Percentiles rank a stretch among this genome's conserved stretches.
These are phyloP conservation scores for Aureobasidium sp. DNA, from an alignment of 2,329 filamentous ascomycete genomes.

Conservation along the genomic window DNA sequence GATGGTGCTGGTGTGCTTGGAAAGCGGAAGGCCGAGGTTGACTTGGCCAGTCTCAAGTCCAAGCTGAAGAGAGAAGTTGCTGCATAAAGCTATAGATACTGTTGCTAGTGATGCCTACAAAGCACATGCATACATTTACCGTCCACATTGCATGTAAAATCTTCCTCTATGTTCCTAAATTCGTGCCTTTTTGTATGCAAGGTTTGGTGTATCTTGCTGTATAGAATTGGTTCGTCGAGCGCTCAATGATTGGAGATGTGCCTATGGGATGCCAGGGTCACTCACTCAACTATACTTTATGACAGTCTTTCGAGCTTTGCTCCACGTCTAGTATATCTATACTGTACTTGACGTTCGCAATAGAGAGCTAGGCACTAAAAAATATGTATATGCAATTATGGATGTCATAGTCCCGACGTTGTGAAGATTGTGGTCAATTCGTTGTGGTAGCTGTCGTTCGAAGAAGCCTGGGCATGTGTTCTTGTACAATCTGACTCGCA, in stretches of 20 bases:
- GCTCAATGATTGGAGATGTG: too few relatives aligned
- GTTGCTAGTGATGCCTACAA: not conserved
- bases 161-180: too few relatives aligned
- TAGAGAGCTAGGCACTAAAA: not conserved
- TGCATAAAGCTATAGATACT: not conserved
- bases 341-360: not conserved
- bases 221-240: too few relatives aligned
- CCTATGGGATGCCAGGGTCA: too few relatives aligned
- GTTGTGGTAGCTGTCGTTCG: not conserved
- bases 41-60: not conserved
- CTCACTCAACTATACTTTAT: too few relatives aligned
- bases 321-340: too few relatives aligned
- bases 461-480: too few relatives aligned
- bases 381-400: too few relatives aligned
- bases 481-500: too few relatives aligned
- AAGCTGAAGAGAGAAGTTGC: constrained; percentile 10
- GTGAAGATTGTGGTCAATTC: not conserved
- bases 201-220: too few relatives aligned
- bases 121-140: not conserved
- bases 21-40: constrained; percentile 26
- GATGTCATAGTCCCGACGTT: not conserved
- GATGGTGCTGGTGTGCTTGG: constrained; percentile 21
- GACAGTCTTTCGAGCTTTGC: too few relatives aligned
- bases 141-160: not conserved
- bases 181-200: too few relatives aligned